Evolutionary conservation across 2,329 filamentous ascomycete species (phyloP), one percentile per base, ranked within the genome.

Genomic region (Phoma sp.): DNA sequence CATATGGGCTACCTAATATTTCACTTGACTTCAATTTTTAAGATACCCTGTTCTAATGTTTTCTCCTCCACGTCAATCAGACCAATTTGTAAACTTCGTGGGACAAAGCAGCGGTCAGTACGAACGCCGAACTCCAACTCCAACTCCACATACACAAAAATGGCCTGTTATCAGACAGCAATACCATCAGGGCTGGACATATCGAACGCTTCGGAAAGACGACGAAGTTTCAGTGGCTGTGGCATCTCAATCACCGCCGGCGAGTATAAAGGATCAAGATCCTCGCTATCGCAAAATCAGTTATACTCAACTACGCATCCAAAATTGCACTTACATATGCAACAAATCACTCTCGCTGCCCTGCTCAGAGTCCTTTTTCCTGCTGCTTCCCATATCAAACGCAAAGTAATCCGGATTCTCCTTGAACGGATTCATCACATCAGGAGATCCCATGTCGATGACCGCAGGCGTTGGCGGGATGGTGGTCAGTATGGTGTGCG

Each of bases 391-490:
- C 53, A 67, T 60, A 17, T 64, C 61, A 33, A 70, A 71, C 1
- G 64, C 59, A 49, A 72, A 72, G 43, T 71, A 71, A 23, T 68
- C 69, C 7, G 56, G 58, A 21, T 61, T 68, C 25, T 65, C 51
- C 21, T 77, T 75, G 53, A 79, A 78, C 0, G 76, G 76, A 56
- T 75, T 74, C 18, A 69, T 57, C 7, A 60, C 56, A 12, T 50
- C 42, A 5, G 51, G 51, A n/a, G 51, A 18, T 11, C 34, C 18
- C 45, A 54, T 54, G 10, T 72, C 68, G 7, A 42, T 42, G 11
- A 57, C 50, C 14, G 62, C 47, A n/a, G 76, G 76, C 5, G 75
- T 80, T 3, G 73, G 75, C n/a, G 76, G 76, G 25, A 79, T 77
- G 0, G 73, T 72, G 9, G 67, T 66, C 39, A 79, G 55, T 28